phyloP scores from a whole-genome alignment of 140 eudicot genomes.

The Ambrosia hybrid region DNA sequence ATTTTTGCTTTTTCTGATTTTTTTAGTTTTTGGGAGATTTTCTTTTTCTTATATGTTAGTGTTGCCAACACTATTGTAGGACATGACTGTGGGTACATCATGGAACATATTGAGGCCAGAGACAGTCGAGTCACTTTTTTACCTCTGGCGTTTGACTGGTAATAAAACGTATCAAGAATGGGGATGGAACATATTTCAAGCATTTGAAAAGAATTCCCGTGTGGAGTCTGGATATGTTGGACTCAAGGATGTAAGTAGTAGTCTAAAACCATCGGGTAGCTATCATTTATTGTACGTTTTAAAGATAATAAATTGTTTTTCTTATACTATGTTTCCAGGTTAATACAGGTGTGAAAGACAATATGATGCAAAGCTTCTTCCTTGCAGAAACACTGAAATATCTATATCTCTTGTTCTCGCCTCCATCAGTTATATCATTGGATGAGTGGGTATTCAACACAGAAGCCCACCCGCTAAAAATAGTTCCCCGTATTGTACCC shows the following conservation, averaged over 20 bases:
- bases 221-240: constrained; percentile 96
- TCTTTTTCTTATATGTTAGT: constrained; percentile 5
- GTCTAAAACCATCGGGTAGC: not conserved
- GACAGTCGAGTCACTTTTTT: constrained; percentile 93
- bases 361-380: constrained; percentile 98
- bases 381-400: constrained; percentile 95
- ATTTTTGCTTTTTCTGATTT: not conserved
- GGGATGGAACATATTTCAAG: constrained; percentile 99
- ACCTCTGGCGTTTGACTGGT: constrained; percentile 94
- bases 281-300: not conserved
- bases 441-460: constrained; percentile 99
- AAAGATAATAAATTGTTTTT: not conserved
- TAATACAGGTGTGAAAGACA: constrained; percentile 89
- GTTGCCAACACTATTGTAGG: constrained; percentile 45
- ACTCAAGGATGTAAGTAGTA: constrained; percentile 82
- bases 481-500: constrained; percentile 50
- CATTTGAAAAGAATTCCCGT: constrained; percentile 93
- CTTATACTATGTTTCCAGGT: constrained; percentile 48
- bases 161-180: constrained; percentile 97
- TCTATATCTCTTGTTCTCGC: constrained; percentile 86
- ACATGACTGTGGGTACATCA: constrained; percentile 98
- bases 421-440: constrained; percentile 74
- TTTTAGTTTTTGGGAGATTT: not conserved
- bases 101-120: constrained; percentile 99
- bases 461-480: constrained; percentile 90